Evolutionary conservation across 345 rosid species (phyloP).

Genomic region (Pugionium cornutum): DNA sequence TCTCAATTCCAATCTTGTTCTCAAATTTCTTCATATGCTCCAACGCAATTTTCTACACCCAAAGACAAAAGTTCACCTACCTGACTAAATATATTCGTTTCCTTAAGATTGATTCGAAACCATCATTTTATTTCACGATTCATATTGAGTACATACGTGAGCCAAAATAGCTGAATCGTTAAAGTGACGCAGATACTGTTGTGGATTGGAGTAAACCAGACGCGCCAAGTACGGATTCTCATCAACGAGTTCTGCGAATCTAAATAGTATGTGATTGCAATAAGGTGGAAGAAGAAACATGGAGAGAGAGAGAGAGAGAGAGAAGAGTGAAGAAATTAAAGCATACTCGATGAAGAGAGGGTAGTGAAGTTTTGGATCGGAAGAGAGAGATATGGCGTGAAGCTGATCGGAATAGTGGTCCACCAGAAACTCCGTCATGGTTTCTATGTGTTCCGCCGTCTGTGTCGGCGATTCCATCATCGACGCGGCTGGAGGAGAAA

Average conservation of each 20-base stretch:
- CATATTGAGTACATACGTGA: conserved; percentile 49
- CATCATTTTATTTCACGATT: no score
- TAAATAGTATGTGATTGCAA: conserved; percentile 9
- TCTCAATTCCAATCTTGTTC: conserved; percentile 53
- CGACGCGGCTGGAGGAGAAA: not conserved
- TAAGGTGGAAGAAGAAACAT: not conserved
- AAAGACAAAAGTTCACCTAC: not conserved
- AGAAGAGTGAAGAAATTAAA: not conserved
- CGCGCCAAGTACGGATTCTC: conserved; percentile 65
- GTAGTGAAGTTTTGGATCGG: conserved; percentile 82
- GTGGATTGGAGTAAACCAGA: conserved; percentile 60
- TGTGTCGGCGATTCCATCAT: conserved; percentile 37
- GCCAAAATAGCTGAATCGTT: conserved; percentile 81
- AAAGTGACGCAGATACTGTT: conserved; percentile 53
- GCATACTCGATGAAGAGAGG: conserved; percentile 71
- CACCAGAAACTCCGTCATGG: conserved; percentile 63
- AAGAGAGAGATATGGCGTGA: conserved; percentile 57
- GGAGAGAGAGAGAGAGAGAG: not conserved
- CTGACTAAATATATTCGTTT: not conserved
- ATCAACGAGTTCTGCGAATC: conserved; percentile 77
- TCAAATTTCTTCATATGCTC: conserved; percentile 49
- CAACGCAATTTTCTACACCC: conserved; percentile 56
- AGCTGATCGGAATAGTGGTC: conserved; percentile 60
- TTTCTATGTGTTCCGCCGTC: conserved; percentile 42
- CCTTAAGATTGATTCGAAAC: no score